Base-by-base conservation (phyloP, 2,329 filamentous ascomycete species). In the Colletotrichum tofieldiae region DNA sequence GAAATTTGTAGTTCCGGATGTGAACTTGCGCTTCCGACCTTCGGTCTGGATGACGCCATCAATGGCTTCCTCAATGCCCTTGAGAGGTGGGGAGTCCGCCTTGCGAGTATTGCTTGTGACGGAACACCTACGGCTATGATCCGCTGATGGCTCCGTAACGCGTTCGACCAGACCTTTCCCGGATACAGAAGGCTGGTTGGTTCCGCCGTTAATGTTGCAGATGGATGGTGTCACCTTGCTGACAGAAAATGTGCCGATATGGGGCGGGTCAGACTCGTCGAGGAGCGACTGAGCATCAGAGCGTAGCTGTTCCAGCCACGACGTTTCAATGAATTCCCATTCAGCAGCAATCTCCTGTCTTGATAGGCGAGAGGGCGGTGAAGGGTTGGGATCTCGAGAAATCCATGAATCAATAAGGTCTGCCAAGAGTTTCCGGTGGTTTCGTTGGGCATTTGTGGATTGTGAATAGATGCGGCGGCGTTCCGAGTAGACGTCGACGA, bases 381-480 rank as follows among this genome's bases (percentile, higher is more conserved):
- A 47, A 32, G 52, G 18, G 6, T 52, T 37, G 18, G 23, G n/a
- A 18, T 63, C 65, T 3, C 59, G 45, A 3, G n/a, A 14, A 35
- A 37, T 52, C 69, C 69, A 72, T 6, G 65, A 37, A 23, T 69
- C 69, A 29, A 72, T 72, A n/a, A 72, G 69, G 20, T 69, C 59
- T 18, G 58, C 64, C n/a, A 72, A 23, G 37, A 69, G n/a, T 26
- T 72, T 43, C 3, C 14, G 3, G 18, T 68, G 52, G n/a, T 45
- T 49, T 16, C 32, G 20, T 18, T 16, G 16, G 11, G 59, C 39
- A 1, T 23, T 14, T 1, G 18, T 11, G 23, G 18, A 35, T 14
- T 12, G 5, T 18, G 64, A 8, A 16, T 72, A 72, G 16, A 23
- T 8, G n/a, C 35, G 52, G 45, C 69, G 69, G 49, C 69, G 69